Evolutionary conservation across 108 stramenopile genomes (phyloP).

Genomic region (Cyclotella atomus): DNA sequence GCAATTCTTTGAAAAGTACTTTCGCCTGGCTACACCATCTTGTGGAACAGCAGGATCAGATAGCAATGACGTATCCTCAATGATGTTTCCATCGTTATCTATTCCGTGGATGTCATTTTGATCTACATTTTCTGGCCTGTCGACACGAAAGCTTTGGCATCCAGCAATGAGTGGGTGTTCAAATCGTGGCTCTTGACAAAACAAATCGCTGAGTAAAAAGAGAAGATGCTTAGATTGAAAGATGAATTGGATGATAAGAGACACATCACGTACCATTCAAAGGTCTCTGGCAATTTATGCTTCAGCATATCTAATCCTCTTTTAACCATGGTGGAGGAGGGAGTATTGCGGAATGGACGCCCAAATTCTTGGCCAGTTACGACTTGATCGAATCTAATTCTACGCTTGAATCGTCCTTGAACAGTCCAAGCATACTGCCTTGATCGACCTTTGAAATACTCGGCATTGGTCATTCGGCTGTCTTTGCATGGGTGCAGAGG

Average conservation of each 20-base stretch:
- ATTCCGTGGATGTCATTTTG: conserved; percentile 23
- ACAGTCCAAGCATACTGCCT: conserved; percentile 50
- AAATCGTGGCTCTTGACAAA: conserved; percentile 36
- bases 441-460: conserved; percentile 45
- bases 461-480: conserved; percentile 10
- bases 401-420: conserved; percentile 43
- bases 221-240: not conserved
- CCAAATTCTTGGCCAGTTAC: conserved; percentile 59
- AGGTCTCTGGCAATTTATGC: conserved; percentile 45
- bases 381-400: conserved; percentile 46
- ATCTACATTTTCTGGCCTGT: conserved; percentile 25
- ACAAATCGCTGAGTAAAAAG: conserved; percentile 22
- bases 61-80: conserved; percentile 45
- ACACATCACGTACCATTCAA: conserved; percentile 31
- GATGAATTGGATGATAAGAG: not conserved
- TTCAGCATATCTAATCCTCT: conserved; percentile 35
- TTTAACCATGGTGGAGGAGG: conserved; percentile 37
- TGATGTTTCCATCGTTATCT: conserved; percentile 29
- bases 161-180: conserved; percentile 57
- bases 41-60: conserved; percentile 24
- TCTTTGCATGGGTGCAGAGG: conserved; percentile 5
- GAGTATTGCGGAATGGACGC: conserved; percentile 46
- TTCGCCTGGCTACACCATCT: conserved; percentile 41
- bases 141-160: conserved; percentile 52
- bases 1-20: conserved; percentile 47